phyloP scores from a whole-genome alignment of 306 rosid genomes.

The Argentina anserina region DNA sequence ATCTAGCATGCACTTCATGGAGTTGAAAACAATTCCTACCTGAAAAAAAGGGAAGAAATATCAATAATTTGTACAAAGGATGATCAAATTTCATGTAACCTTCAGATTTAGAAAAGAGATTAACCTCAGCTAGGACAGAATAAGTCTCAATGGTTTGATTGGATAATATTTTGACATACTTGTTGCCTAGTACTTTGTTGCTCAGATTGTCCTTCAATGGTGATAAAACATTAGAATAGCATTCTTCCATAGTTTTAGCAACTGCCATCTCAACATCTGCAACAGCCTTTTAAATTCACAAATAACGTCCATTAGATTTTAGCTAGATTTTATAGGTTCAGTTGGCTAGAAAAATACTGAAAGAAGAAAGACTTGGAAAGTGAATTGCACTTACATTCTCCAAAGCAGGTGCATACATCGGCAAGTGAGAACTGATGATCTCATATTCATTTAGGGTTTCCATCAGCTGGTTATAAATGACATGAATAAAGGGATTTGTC shows the following conservation, averaged over 20 bases:
- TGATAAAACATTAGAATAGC: conserved; percentile 26
- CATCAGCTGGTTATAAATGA: conserved; percentile 23
- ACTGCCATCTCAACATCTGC: conserved; percentile 36
- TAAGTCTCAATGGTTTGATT: conserved; percentile 21
- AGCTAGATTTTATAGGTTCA: too few species aligned
- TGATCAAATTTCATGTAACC: background rate
- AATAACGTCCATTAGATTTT: background rate
- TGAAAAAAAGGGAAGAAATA: background rate
- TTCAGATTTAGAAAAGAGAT: background rate
- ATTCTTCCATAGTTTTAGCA: conserved; percentile 30
- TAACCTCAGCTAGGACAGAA: conserved; percentile 30
- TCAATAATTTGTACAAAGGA: background rate
- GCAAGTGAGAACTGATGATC: conserved; percentile 33
- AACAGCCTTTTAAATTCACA: conserved; percentile 16
- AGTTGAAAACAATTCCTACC: conserved; percentile 32
- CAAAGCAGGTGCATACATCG: conserved; percentile 21
- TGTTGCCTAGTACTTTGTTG: conserved; percentile 33
- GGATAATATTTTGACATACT: conserved; percentile 33
- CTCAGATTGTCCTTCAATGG: conserved; percentile 29
- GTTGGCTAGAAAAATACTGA: background rate
- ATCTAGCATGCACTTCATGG: conserved; percentile 32
- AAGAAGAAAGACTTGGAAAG: background rate
- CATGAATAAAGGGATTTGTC: conserved; percentile 27
- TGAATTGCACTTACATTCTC: conserved; percentile 29
- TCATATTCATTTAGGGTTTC: conserved; percentile 28